Evolutionary conservation across 331 rosid genomes (phyloP).

Genomic region (Prunus yedoensis): DNA sequence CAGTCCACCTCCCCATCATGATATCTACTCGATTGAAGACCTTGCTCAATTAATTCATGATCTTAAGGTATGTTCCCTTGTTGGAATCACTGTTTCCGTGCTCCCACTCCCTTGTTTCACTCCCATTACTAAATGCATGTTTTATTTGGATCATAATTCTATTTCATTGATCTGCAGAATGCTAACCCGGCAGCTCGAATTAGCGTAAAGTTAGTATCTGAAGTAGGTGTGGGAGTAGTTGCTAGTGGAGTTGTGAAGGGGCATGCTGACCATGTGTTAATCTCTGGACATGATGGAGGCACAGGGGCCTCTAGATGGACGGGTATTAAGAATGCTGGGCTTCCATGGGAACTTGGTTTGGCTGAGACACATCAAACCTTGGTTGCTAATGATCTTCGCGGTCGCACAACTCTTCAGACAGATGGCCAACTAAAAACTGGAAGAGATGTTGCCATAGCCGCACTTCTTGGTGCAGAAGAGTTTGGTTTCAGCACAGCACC

Average conservation of each 20-base stretch:
- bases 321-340: conserved; percentile 97
- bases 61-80: conserved; percentile 59
- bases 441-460: conserved; percentile 94
- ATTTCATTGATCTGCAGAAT: conserved; percentile 47
- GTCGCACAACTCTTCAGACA: conserved; percentile 91
- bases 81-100: not conserved
- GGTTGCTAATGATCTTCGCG: conserved; percentile 95
- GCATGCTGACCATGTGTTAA: conserved; percentile 93
- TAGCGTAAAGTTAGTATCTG: conserved; percentile 95
- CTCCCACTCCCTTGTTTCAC: not conserved
- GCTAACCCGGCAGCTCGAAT: conserved; percentile 93
- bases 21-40: conserved; percentile 94
- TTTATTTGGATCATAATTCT: not conserved
- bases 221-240: conserved; percentile 93
- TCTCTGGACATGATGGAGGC: conserved; percentile 98
- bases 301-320: conserved; percentile 99
- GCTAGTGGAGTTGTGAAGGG: conserved; percentile 99
- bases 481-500: conserved; percentile 99
- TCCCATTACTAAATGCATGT: not conserved
- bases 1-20: conserved; percentile 99
- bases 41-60: conserved; percentile 94
- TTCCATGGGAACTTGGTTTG: conserved; percentile 97
- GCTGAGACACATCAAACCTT: conserved; percentile 98
- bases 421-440: conserved; percentile 98
- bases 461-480: conserved; percentile 99